phyloP scores from a whole-genome alignment of 352 stramenopile genomes.

The Globisporangium takayamanum region DNA sequence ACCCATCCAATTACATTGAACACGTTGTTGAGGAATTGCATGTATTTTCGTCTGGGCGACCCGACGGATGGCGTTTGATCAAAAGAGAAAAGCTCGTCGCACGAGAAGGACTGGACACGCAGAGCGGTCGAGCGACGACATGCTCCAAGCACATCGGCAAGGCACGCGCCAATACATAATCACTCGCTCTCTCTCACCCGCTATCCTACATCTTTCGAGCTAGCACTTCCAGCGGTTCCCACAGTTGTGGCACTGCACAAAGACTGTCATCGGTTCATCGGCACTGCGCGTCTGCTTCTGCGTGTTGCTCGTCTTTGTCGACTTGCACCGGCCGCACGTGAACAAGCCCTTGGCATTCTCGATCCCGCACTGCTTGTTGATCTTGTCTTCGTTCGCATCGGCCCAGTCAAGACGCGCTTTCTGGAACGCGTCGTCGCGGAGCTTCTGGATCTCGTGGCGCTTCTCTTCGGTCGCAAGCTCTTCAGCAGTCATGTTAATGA shows the following conservation, averaged over 20 bases:
- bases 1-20: too few species aligned
- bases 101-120: too few species aligned
- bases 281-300: conserved; percentile 97
- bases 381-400: conserved; percentile 88
- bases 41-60: too few species aligned
- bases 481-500: conserved; percentile 79
- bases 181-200: background rate
- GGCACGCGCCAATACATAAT: background rate
- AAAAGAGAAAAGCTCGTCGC: too few species aligned
- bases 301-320: conserved; percentile 94
- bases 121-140: too few species aligned
- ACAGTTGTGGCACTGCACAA: conserved; percentile 95
- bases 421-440: conserved; percentile 80
- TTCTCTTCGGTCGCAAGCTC: conserved; percentile 87
- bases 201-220: background rate
- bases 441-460: conserved; percentile 75
- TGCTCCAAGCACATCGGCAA: too few species aligned
- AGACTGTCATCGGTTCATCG: conserved; percentile 98
- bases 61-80: too few species aligned
- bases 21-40: too few species aligned
- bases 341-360: conserved; percentile 76
- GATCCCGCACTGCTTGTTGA: conserved; percentile 88
- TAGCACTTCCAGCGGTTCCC: conserved; percentile 95
- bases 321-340: conserved; percentile 93
- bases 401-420: conserved; percentile 84